A percentile compares a stretch with the other conserved stretches of the same genome.
Evolutionary conservation across 768 basidiomycete genomes (phyloP).

Genomic region (Filobasidium floriforme): DNA sequence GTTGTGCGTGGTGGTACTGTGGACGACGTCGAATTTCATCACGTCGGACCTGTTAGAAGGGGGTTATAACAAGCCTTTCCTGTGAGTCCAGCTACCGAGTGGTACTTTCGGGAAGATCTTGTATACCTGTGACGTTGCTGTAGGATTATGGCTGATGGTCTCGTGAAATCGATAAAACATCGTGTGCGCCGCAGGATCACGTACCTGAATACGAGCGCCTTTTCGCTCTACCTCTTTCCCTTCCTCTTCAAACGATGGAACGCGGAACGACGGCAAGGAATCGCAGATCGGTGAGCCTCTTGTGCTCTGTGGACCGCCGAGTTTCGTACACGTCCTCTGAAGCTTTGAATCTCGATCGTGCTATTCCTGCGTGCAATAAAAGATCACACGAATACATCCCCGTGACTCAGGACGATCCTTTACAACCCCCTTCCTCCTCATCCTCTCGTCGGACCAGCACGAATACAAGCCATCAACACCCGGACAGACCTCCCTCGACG

Average conservation of each 20-base stretch:
- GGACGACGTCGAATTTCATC: conserved; percentile 82
- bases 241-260: conserved; percentile 45
- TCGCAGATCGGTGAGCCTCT: neutral
- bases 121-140: no score
- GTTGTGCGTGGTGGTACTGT: conserved; percentile 50
- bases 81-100: conserved; percentile 56
- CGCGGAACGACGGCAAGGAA: conserved; percentile 34
- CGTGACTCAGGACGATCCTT: conserved; percentile 14
- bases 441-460: neutral
- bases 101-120: neutral
- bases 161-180: no score
- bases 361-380: no score
- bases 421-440: neutral
- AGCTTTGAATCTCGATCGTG: conserved; percentile 14
- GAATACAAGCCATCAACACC: no score
- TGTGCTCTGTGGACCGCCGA: neutral
- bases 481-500: conserved; percentile 11
- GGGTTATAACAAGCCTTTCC: conserved; percentile 82
- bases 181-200: conserved; percentile 60
- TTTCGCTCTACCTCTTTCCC: conserved; percentile 71
- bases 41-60: conserved; percentile 54
- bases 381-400: conserved; percentile 16
- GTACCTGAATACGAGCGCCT: conserved; percentile 86
- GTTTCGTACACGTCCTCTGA: conserved; percentile 7
- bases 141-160: no score